Evolutionary conservation across 345 rosid genomes (phyloP), one percentile per base, ranked within the genome.

Genomic region (Pugionium dolabratum): DNA sequence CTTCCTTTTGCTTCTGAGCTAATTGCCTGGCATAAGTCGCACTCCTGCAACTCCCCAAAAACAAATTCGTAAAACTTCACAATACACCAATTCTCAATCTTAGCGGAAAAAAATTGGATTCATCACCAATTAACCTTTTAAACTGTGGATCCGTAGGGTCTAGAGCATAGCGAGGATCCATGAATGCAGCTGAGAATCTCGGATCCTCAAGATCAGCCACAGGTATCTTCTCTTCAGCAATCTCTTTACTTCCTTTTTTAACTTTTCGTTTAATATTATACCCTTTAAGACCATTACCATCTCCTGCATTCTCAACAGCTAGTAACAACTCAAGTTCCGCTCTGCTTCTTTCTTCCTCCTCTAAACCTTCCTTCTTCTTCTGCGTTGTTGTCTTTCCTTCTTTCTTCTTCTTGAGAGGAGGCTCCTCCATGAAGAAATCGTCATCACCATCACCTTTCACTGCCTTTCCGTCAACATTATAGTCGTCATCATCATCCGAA

Each of bases 121-220:
- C 45, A 35, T 52, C 44, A 57, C 25, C 35, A n/a, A 18, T 40
- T 11, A 73, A 94, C 99, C 99, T 84, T 80, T 90, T 90, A 80
- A 82, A 94, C 72, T 85, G 92, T 35, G 99, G 99, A 77, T 94
- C 84, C 4, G 99, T 94, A 59, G 99, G 99, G 70, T 94, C 99
- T 75, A 90, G 74, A 43, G 95, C 89, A 79, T 67, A 94, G 52
- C 69, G 78, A 58, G 89, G 87, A 35, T 87, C 79, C 5, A 69
- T 77, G 70, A 81, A 72, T 62, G 80, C 62, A 68, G 82, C 79
- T 26, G 96, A 73, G 73, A 94, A 94, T 68, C 99, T 80, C 4
- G 88, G 78, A 72, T 94, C 99, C 2, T 83, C 76, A 11, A 68
- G 77, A 66, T 76, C 81, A 46, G 64, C 77, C 0, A 75, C 34